Evolutionary conservation across 192 early-diverging fungal genomes (phyloP), one percentile per base, ranked within the genome.

Genomic region (Coemansia sp.): DNA sequence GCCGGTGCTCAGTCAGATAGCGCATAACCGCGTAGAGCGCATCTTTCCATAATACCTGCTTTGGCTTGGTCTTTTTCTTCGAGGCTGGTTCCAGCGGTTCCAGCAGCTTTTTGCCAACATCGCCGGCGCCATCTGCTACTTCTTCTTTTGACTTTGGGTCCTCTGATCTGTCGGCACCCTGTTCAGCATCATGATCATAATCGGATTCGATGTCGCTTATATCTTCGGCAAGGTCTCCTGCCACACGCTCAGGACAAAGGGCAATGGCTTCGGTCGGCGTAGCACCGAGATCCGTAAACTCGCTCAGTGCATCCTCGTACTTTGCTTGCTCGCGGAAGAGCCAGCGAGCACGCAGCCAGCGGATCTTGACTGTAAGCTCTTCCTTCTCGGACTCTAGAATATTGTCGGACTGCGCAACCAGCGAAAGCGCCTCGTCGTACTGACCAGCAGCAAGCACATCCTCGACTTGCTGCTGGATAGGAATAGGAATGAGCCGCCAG

Each of bases 1-100:
- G 86, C 1, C 95, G 89, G 58, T 93, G 92, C 56, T 92, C 91
- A 7, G 93, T 93, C 56, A 98, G 76, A 71, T 95, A 98, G 30
- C 92, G 87, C 79, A 95, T 90, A 40, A 98, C 70, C 26, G 87
- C 84, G 3, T 78, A 85, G 3, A 81, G 42, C 28, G 74, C 71
- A 7, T 84, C 78, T 20, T 75, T 73, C 71, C 75, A 77, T 5
- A 71, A 52, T 7, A 66, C 65, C 57, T 64, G 75, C 53, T 72
- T 67, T 42, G 48, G 55, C 42, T 62, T 68, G 23, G 43, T 1
- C 28, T 20, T 34, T 18, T 20, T 57, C 7, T 31, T 34, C 10
- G 23, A 3, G 7, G 0, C 1, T n/a, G n/a, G n/a, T n/a, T n/a
- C n/a, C n/a, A n/a, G n/a, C n/a, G n/a, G n/a, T 31, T 57, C 25